A percentile compares a stretch with the other conserved stretches of the same genome.
These are phyloP conservation scores for Heritiera littoralis DNA, from an alignment of 345 rosid species.

Conservation along the genomic window DNA sequence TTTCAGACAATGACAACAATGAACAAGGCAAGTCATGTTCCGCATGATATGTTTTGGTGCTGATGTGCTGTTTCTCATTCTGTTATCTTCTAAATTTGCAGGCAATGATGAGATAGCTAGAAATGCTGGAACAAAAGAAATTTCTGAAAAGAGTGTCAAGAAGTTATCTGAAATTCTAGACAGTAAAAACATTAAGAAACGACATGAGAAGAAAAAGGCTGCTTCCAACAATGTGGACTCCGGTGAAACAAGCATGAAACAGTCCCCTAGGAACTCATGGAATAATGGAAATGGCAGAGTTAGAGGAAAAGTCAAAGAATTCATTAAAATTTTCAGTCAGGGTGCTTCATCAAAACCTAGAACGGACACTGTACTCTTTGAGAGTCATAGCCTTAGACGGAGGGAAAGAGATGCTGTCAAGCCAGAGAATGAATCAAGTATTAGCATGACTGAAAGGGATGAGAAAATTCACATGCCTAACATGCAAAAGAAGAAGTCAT, in stretches of 20 bases:
- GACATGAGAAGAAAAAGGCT: conserved; percentile 29
- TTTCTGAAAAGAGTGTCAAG: conserved; percentile 34
- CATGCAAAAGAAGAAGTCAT: conserved; percentile 23
- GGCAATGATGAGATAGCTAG: conserved; percentile 35
- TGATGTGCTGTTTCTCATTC: conserved; percentile 3
- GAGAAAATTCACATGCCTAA: conserved; percentile 29
- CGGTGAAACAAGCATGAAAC: conserved; percentile 35
- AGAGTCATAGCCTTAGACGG: conserved; percentile 42
- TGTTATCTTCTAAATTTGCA: conserved; percentile 28
- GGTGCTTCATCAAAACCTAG: conserved; percentile 45
- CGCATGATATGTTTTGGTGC: conserved; percentile 17
- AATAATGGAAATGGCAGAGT: conserved; percentile 44
- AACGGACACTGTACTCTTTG: conserved; percentile 27
- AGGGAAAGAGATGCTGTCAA: conserved; percentile 33
- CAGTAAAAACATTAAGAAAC: conserved; percentile 44
- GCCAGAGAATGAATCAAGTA: conserved; percentile 31
- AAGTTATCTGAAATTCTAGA: conserved; percentile 32
- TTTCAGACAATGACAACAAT: conserved; percentile 27
- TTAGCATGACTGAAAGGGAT: conserved; percentile 22
- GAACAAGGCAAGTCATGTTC: conserved; percentile 35
- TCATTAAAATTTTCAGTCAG: conserved; percentile 70
- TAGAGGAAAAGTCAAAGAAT: conserved; percentile 73
- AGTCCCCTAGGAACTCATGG: conserved; percentile 26
- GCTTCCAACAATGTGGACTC: conserved; percentile 30
- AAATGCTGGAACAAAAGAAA: conserved; percentile 38